These are phyloP conservation scores for Mycena rebaudengoi DNA, from an alignment of 768 basidiomycete species.

Conservation along the genomic window DNA sequence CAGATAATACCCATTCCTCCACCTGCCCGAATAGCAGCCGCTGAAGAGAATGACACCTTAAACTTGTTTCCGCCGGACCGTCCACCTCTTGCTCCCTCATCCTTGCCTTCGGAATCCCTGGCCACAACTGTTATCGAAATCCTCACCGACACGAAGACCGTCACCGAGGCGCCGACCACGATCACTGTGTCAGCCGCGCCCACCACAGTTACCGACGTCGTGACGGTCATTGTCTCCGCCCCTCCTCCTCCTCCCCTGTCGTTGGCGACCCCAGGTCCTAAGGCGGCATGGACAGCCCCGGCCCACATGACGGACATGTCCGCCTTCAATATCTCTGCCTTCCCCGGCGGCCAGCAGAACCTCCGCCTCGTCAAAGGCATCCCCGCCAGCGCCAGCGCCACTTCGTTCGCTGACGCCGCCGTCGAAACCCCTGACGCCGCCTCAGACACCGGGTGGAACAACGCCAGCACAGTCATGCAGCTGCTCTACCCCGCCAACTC, in stretches of 20 bases:
- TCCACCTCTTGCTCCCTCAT: neutral
- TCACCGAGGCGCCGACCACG: slow-evolving; percentile 10
- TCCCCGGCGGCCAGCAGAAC: slow-evolving; percentile 63
- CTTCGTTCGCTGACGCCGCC: slow-evolving; percentile 23
- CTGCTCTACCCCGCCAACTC: slow-evolving; percentile 75
- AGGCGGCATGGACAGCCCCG: slow-evolving; percentile 60
- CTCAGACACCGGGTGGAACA: slow-evolving; percentile 31
- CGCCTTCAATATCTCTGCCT: slow-evolving; percentile 65
- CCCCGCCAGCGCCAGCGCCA: slow-evolving; percentile 45
- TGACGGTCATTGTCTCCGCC: slow-evolving; percentile 33
- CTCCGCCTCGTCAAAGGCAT: slow-evolving; percentile 62
- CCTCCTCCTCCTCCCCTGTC: slow-evolving; percentile 17
- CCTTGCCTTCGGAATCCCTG: neutral
- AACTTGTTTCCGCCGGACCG: neutral
- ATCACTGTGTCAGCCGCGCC: slow-evolving; percentile 10
- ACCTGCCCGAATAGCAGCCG: neutral
- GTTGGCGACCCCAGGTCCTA: slow-evolving; percentile 14
- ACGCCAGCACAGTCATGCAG: slow-evolving; percentile 58
- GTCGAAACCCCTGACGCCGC: slow-evolving; percentile 20
- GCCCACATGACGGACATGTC: slow-evolving; percentile 63
- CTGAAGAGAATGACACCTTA: neutral
- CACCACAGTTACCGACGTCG: slow-evolving; percentile 36
- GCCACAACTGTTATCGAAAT: slow-evolving; percentile 6
- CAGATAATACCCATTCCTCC: slow-evolving; percentile 1
- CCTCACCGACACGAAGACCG: slow-evolving; percentile 1